A percentile compares a stretch with the other conserved stretches of the same genome.
Evolutionary conservation across 2,329 filamentous ascomycete genomes (phyloP).

Genomic region (Neopestalotiopsis clavispora): DNA sequence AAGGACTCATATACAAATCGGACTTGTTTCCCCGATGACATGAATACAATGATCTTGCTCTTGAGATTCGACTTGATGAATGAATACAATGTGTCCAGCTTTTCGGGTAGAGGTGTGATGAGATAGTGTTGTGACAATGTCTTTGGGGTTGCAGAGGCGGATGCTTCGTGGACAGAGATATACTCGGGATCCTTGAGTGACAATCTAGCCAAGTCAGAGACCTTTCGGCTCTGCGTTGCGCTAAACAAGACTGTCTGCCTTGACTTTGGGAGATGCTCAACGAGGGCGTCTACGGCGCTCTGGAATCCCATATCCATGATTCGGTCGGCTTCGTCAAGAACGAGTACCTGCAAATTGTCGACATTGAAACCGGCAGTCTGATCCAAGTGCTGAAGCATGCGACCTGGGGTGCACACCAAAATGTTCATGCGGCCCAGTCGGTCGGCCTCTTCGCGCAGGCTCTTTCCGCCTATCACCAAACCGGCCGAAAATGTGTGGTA

Average conservation of each 20-base stretch:
- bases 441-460: slow-evolving; percentile 83
- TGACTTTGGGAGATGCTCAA: slow-evolving; percentile 85
- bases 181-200: slow-evolving; percentile 93
- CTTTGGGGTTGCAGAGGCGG: slow-evolving; percentile 78
- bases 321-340: slow-evolving; percentile 93
- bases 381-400: slow-evolving; percentile 94
- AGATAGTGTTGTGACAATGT: slow-evolving; percentile 92
- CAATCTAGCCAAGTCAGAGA: slow-evolving; percentile 88
- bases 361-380: slow-evolving; percentile 91
- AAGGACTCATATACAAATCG: slow-evolving; percentile 95
- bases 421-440: slow-evolving; percentile 94
- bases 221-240: slow-evolving; percentile 92
- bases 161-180: slow-evolving; percentile 88
- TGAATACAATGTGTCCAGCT: slow-evolving; percentile 89
- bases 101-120: slow-evolving; percentile 81
- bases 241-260: slow-evolving; percentile 95
- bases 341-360: slow-evolving; percentile 88
- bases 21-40: slow-evolving; percentile 95
- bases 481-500: slow-evolving; percentile 92
- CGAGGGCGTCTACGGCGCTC: slow-evolving; percentile 84
- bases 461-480: slow-evolving; percentile 92
- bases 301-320: slow-evolving; percentile 99
- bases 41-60: slow-evolving; percentile 92
- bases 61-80: slow-evolving; percentile 93
- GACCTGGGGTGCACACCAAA: slow-evolving; percentile 89